Evolutionary conservation across 805 yeast species (phyloP), one percentile per base, ranked within the genome.

Genomic region (Yarrowia yakushimensis): DNA sequence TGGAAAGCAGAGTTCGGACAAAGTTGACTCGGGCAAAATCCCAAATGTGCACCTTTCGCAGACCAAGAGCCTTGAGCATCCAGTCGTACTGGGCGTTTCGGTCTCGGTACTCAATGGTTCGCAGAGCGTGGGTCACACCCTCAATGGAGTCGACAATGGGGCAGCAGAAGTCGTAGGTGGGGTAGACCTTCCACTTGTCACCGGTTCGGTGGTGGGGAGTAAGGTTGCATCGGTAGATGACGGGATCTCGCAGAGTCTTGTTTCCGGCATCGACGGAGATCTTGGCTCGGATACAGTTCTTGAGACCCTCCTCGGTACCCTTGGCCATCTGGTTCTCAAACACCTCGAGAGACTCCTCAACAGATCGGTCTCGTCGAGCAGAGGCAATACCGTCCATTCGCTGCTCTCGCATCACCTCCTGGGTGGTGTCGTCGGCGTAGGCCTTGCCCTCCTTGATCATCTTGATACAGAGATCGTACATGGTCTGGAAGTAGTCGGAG

Each of bases 121-220:
- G 87, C 75, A 94, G 82, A 63, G 98, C 96, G 72, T 94, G 99
- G 45, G 99, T 94, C 52, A 94, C 96, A 70, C 99, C 99, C 79
- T 94, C 99, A 50, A 90, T 70, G 23, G 98, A 80, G 76, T 94
- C 99, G 62, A 94, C 97, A 59, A 93, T 84, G 65, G 99, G 99
- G 66, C 88, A 96, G 82, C 98, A 94, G 88, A 94, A 94, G 77
- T 94, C 99, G 77, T 94, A 94, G 42, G 97, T 91, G 73, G 99
- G 99, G 79, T 94, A 94, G 76, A 93, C 84, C 77, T 94, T 94
- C 99, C 99, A 94, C 59, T 80, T 70, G 42, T 86, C 72, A 63
- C 97, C 97, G 42, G 98, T 94, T 79, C 97, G 87, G 78, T 93
- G 99, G 74, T 94, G 99, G 60, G 99, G 98, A 66, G 96, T 92